Evolutionary conservation across 1,284 basidiomycete genomes (phyloP).

Genomic region (Moniliophthora roreri): DNA sequence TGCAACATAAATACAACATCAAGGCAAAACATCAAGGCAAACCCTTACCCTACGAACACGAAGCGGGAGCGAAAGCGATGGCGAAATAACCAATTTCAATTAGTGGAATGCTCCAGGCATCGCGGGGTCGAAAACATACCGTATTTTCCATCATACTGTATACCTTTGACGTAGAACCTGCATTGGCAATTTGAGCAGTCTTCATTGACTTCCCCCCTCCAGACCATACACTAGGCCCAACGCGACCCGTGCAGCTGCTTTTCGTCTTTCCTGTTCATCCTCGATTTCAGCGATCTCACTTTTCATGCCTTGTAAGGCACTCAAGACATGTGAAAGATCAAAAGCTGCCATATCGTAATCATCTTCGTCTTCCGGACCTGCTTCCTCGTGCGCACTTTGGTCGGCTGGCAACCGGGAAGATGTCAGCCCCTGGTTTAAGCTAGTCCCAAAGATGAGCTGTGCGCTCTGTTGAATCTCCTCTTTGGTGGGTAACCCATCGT

Average conservation of each 20-base stretch:
- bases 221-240: conserved; percentile 72
- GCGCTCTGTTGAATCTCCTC: conserved; percentile 55
- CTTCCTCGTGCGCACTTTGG: conserved; percentile 25
- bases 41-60: no score
- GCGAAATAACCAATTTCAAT: no score
- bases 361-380: conserved; percentile 22
- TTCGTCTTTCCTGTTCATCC: conserved; percentile 60
- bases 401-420: conserved; percentile 8
- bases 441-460: conserved; percentile 52
- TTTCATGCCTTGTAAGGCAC: conserved; percentile 66
- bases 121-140: no score
- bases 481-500: conserved; percentile 46
- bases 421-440: conserved; percentile 9
- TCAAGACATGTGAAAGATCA: conserved; percentile 64
- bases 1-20: no score
- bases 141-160: no score
- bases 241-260: conserved; percentile 69
- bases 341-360: conserved; percentile 47
- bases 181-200: not conserved
- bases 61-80: no score
- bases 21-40: no score
- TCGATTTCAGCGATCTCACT: conserved; percentile 69
- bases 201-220: conserved; percentile 26
- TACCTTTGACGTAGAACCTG: not conserved
- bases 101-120: no score